Evolutionary conservation across 441 rosid species (phyloP).

Genomic region (Populus tomentosa): DNA sequence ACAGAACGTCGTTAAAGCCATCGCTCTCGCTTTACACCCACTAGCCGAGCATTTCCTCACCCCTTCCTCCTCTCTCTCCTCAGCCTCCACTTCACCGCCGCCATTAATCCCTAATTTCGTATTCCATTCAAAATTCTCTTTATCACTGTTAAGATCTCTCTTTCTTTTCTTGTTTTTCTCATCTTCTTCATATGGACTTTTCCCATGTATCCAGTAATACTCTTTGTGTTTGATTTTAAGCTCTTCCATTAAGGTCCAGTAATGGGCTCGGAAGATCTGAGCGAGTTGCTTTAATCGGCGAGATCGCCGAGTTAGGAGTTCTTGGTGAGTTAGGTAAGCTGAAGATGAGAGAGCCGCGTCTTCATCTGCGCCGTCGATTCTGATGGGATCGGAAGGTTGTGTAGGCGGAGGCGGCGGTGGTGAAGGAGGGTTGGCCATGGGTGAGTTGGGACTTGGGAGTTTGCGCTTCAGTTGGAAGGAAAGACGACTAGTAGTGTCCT

Average conservation of each 20-base stretch:
- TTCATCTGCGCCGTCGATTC: constrained; percentile 6
- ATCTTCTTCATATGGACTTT: constrained; percentile 39
- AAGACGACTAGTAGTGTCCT: not conserved
- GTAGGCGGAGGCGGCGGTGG: not conserved
- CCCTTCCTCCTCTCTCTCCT: not conserved
- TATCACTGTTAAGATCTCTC: not conserved
- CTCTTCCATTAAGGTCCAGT: constrained; percentile 45
- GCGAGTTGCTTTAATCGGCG: constrained; percentile 26
- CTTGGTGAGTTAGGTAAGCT: constrained; percentile 24
- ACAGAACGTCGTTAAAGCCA: constrained; percentile 43
- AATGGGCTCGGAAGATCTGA: constrained; percentile 22
- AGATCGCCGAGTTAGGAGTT: constrained; percentile 28
- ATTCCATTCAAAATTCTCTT: not conserved
- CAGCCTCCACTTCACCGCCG: not conserved
- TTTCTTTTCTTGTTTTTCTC: constrained; percentile 2
- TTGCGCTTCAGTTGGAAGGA: not conserved
- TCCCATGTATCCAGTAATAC: constrained; percentile 39
- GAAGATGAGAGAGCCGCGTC: constrained; percentile 21
- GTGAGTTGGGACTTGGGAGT: not conserved
- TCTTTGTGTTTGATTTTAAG: constrained; percentile 28
- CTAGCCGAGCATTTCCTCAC: constrained; percentile 24
- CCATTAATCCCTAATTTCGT: constrained; percentile 9
- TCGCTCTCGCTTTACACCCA: constrained; percentile 35
- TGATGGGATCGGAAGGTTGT: not conserved
- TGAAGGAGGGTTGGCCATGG: constrained; percentile 12